These are phyloP conservation scores for Fusarium sterilihyphosum DNA, from an alignment of 2,329 filamentous ascomycete species.

Conservation along the genomic window DNA sequence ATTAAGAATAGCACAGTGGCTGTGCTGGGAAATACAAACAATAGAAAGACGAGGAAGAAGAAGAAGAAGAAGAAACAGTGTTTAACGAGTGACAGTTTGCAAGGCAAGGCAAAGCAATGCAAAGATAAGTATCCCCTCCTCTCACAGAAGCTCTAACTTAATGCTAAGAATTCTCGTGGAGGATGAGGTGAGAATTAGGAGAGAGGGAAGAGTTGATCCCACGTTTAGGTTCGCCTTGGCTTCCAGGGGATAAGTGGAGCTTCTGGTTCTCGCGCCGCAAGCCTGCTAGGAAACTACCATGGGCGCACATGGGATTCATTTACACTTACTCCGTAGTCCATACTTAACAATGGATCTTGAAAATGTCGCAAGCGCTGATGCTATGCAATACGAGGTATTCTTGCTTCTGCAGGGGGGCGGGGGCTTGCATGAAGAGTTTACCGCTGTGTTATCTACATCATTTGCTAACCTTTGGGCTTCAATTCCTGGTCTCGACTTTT, in stretches of 20 bases:
- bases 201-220: slow-evolving; percentile 27
- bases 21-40: slow-evolving; percentile 24
- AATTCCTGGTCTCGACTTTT: not conserved
- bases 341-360: not conserved
- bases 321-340: not conserved
- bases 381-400: not conserved
- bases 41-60: slow-evolving; percentile 14
- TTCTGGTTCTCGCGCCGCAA: not conserved
- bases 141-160: slow-evolving; percentile 13
- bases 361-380: not conserved
- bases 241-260: slow-evolving; percentile 30
- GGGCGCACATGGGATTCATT: not conserved
- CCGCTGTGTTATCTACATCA: not conserved
- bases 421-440: not conserved
- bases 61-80: slow-evolving; percentile 12
- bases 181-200: slow-evolving; percentile 38
- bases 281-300: slow-evolving; percentile 1
- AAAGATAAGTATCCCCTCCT: slow-evolving; percentile 42
- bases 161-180: slow-evolving; percentile 40
- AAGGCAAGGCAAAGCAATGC: not conserved
- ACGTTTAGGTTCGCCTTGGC: slow-evolving; percentile 8
- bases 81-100: slow-evolving; percentile 38
- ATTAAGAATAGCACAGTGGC: slow-evolving; percentile 25
- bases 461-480: not conserved
- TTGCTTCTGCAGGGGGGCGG: not conserved